Evolutionary conservation across 805 yeast genomes (phyloP).

Genomic region (Candida sphagnicola): DNA sequence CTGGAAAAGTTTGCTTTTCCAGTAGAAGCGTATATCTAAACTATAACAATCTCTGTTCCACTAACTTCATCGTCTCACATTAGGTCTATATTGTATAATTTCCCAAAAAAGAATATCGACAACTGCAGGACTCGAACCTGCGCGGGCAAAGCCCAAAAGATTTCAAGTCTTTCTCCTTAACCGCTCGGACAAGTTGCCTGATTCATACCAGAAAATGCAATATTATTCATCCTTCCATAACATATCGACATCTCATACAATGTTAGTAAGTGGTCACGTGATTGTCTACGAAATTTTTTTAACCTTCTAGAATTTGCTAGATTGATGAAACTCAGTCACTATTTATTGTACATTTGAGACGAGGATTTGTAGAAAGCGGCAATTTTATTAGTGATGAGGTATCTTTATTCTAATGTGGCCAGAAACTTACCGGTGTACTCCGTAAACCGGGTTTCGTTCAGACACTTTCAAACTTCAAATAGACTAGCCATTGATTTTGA

Average conservation of each 20-base stretch:
- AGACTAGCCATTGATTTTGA: constrained; percentile 43
- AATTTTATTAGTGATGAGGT: constrained; percentile 3
- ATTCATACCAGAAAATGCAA: neutral
- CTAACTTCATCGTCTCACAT: too few relatives aligned
- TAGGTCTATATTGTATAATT: too few relatives aligned
- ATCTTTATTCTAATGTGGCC: neutral
- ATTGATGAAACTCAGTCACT: too few relatives aligned
- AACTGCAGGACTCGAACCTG: constrained; percentile 64
- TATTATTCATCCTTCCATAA: neutral
- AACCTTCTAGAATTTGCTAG: neutral
- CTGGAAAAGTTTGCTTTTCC: too few relatives aligned
- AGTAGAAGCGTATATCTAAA: too few relatives aligned
- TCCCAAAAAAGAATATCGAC: constrained; percentile 43
- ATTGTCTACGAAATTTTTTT: too few relatives aligned
- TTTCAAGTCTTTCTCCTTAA: constrained; percentile 38
- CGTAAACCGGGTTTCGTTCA: constrained; percentile 3
- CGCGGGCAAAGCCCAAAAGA: constrained; percentile 60
- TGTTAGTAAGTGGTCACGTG: too few relatives aligned
- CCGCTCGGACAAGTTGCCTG: constrained; percentile 38
- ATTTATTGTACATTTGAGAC: too few relatives aligned
- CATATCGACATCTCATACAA: neutral
- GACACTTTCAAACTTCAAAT: constrained; percentile 42
- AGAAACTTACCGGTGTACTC: neutral
- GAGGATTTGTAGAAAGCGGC: too few relatives aligned
- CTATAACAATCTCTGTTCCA: too few relatives aligned